Evolutionary conservation across 148 eudicot genomes (phyloP), one percentile per base, ranked within the genome.

Genomic region (Amaranthus cruentus): DNA sequence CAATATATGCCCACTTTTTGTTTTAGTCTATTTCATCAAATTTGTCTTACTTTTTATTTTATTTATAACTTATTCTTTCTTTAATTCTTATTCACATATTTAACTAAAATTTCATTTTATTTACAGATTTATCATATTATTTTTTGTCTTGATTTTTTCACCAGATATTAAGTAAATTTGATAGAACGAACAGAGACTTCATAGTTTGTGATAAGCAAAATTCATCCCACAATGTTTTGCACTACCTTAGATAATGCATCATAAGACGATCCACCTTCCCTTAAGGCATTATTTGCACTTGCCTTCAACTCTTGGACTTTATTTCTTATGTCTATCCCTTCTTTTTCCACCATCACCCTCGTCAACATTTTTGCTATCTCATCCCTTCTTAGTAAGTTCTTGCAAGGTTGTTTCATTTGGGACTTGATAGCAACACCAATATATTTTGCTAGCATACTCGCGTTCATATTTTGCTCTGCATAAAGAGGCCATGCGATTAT

Each of bases 401-500:
- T 66, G 8, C 70, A 52, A 10, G 84, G 38, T 28, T 28, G 78
- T 2, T 59, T 62, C 52, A 14, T 65, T 61, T 44, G 59, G 0
- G 81, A 53, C n/a, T 73, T 69, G 46, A 84, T 18, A 13, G 87
- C 84, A 2, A 78, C 64, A 6, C 74, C 71, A 0, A 78, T 11
- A 3, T 62, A 69, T 57, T 64, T 57, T 2, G 38, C 53, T 53
- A 85, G 60, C 78, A 82, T 63, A 4, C 80, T 71, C 0, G 83
- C 81, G 15, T 82, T 85, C 83, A 82, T 60, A 18, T 43, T 51
- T 47, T 85, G 87, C 71, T 85, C 85, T 0, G 87, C 83, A 5
- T 85, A 80, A 0, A 85, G 74, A 28, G 85, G 87, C 87, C 87
- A 85, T 3, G 74, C 70, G 4, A 85, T 82, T 49, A 85, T 72